A percentile compares a stretch with the other conserved stretches of the same genome.
These are phyloP conservation scores for Psilocybe subaeruginosa DNA, from an alignment of 768 basidiomycete species.

Conservation along the genomic window DNA sequence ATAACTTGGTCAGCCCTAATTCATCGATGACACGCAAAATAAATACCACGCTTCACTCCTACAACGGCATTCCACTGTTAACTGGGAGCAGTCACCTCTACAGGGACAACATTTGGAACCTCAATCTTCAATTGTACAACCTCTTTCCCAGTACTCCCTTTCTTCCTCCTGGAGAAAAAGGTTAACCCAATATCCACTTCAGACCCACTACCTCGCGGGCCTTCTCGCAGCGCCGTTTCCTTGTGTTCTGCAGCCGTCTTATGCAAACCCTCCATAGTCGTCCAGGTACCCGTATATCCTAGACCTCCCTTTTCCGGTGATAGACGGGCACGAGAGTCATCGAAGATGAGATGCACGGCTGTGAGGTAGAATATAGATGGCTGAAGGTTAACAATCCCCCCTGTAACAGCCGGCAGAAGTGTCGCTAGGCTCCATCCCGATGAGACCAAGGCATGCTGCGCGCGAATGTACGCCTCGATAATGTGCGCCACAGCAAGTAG, in stretches of 20 bases:
- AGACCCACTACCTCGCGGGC: constrained; percentile 39
- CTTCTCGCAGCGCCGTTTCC: constrained; percentile 25
- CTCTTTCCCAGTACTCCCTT: neutral
- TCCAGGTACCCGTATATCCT: constrained; percentile 64
- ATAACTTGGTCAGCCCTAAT: no score
- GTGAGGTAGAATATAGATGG: constrained; percentile 59
- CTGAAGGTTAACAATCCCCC: constrained; percentile 58
- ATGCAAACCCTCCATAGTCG: constrained; percentile 58
- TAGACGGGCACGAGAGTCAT: constrained; percentile 65
- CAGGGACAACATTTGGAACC: constrained; percentile 26
- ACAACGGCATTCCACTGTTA: neutral
- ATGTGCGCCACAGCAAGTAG: constrained; percentile 68
- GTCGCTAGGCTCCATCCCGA: constrained; percentile 28
- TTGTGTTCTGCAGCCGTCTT: constrained; percentile 54
- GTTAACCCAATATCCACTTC: constrained; percentile 47
- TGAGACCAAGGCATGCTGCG: constrained; percentile 41
- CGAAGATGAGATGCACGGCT: constrained; percentile 59
- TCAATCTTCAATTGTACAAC: neutral
- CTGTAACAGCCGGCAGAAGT: constrained; percentile 45
- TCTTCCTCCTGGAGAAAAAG: constrained; percentile 26
- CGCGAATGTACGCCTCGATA: constrained; percentile 58
- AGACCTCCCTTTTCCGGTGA: constrained; percentile 59
- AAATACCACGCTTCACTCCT: no score
- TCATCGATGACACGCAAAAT: no score
- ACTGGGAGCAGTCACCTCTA: constrained; percentile 24